These are phyloP conservation scores for Silybum marianum DNA, from an alignment of 129 eudicot genomes.

Conservation along the genomic window DNA sequence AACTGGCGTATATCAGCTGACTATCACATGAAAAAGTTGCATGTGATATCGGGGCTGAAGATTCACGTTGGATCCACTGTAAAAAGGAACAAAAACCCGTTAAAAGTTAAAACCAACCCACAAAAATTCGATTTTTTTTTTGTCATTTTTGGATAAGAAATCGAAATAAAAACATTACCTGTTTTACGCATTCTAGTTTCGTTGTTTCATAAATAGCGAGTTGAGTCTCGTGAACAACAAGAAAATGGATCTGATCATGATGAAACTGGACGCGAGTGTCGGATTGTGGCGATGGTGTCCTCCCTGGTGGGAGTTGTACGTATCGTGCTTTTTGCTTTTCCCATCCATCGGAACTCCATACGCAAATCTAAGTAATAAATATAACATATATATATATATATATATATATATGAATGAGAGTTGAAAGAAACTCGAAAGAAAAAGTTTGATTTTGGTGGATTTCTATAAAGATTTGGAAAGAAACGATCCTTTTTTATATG, in stretches of 20 bases:
- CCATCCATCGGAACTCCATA: slow-evolving; percentile 92
- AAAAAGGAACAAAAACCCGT: background rate
- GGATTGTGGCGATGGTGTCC: slow-evolving; percentile 55
- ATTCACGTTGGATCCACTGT: slow-evolving; percentile 83
- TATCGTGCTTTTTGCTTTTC: slow-evolving; percentile 70
- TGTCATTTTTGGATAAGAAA: background rate
- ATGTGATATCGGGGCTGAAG: slow-evolving; percentile 75
- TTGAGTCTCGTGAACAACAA: slow-evolving; percentile 87
- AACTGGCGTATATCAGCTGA: slow-evolving; percentile 84
- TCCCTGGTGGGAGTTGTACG: slow-evolving; percentile 73
- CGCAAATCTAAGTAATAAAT: slow-evolving; percentile 60
- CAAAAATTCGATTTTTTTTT: background rate
- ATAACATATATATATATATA: background rate
- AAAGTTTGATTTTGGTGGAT: background rate
- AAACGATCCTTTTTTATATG: background rate
- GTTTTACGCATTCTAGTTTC: slow-evolving; percentile 79
- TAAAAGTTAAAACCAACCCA: background rate
- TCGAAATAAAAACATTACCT: slow-evolving; percentile 45
- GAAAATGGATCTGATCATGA: slow-evolving; percentile 82
- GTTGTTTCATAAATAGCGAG: slow-evolving; percentile 82
- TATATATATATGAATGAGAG: too few species aligned
- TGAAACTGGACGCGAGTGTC: slow-evolving; percentile 95
- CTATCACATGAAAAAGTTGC: slow-evolving; percentile 93
- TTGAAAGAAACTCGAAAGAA: background rate
- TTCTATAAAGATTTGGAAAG: background rate